Base-by-base conservation (phyloP, 1,284 basidiomycete species). In the Golubevia pallescens region DNA sequence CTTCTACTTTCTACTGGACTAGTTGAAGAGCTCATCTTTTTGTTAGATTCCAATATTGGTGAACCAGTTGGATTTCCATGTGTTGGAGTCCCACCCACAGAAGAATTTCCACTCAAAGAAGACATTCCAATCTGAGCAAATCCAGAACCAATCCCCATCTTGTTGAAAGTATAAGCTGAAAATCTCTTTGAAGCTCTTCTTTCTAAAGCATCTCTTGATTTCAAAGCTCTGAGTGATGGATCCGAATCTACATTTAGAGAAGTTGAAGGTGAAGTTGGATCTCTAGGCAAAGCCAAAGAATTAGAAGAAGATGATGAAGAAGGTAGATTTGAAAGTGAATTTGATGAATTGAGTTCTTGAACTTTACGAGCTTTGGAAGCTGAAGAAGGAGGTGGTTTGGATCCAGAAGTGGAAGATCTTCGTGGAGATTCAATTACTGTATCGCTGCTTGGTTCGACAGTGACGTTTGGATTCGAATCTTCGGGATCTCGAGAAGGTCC, bases 81-180 rank as follows among this genome's bases (percentile, higher is more conserved):
- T 13, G 42, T 48, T 48, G 42, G 42, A 48, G 42, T 48, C 16
- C 42, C 42, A 48, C 16, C 16, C 16, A 16, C 16, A 13, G 42
- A 48, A 48, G 8, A 13, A 13, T 10, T 48, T 13, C 42, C 42
- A 48, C 10, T 48, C 42, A 48, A 16, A 48, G 42, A 48, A 48
- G 42, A 48, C 42, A 48, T 48, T 48, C 42, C 42, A 10, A 48
- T 48, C 42, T 48, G 42, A 48, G 42, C 42, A 48, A 13, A 48
- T 48, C 42, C 42, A 48, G 42, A 10, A 48, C 76, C 75, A 5
- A 77, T 60, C 3, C 80, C 78, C 77, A 85, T 85, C 63, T 84
- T 84, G 70, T 81, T 85, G 67, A 84, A 80, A 1, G 80, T 82
- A 63, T 85, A 85, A 7, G 82, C 81, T 64, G 79, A 82, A 69